Conservation (phyloP, 106 monocot species). For the Triglochin maritima region DNA sequence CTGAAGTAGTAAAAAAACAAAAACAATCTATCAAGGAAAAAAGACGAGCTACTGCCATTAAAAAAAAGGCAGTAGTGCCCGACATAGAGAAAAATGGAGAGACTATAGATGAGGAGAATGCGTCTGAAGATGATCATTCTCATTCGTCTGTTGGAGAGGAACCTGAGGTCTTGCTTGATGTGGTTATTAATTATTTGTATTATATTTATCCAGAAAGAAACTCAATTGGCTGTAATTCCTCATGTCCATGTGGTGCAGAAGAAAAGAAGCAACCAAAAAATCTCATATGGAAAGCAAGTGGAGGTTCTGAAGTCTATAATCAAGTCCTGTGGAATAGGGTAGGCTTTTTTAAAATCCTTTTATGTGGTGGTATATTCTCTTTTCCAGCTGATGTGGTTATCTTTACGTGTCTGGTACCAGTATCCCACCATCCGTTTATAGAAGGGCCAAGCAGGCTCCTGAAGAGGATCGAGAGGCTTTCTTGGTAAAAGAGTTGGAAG, state of each 20-base stretch:
- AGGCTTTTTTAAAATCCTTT: conserved; percentile 4
- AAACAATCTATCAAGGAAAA: conserved; percentile 35
- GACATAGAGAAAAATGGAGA: conserved; percentile 33
- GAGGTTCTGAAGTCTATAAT: conserved; percentile 82
- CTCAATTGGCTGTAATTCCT: not conserved
- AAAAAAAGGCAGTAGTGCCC: conserved; percentile 27
- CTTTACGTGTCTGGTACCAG: conserved; percentile 22
- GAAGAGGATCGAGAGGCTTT: conserved; percentile 73
- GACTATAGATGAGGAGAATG: conserved; percentile 21
- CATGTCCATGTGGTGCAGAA: conserved; percentile 33
- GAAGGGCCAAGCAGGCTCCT: conserved; percentile 74
- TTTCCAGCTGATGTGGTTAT: not conserved
- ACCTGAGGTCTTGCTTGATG: conserved; percentile 34
- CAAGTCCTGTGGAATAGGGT: conserved; percentile 90
- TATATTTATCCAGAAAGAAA: not conserved
- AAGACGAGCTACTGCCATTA: conserved; percentile 25
- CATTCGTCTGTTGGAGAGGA: conserved; percentile 51
- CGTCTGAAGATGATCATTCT: conserved; percentile 38
- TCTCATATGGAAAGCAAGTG: conserved; percentile 70
- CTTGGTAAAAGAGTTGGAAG: conserved; percentile 77
- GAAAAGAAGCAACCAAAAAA: conserved; percentile 44
- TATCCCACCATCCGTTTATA: conserved; percentile 81
- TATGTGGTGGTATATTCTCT: not conserved
- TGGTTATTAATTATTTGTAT: not conserved
- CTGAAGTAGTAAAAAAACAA: conserved; percentile 26